Base-by-base conservation (phyloP, 1,284 basidiomycete genomes). In the Ustilago vetiveriae region DNA sequence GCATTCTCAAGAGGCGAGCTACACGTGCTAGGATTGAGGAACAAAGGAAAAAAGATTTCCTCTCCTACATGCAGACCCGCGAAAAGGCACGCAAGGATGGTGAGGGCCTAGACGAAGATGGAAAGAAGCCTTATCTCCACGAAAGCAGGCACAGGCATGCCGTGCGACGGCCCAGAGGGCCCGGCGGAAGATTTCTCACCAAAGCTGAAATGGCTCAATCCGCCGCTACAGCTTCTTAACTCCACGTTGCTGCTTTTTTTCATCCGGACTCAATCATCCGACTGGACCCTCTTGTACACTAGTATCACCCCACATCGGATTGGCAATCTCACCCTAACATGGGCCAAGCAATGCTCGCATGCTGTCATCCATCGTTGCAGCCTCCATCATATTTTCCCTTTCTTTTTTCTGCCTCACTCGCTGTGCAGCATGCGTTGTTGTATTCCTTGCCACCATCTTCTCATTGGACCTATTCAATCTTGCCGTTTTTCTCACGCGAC, bases 91-190 rank as follows among this genome's bases (percentile, higher is more conserved):
- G 48, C 47, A 62, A 64, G 48, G 52, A 60, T 9, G 65, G 70
- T 17, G 54, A 67, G 16, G 50, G 42, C 13, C 54, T 75, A 30
- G 72, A 76, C 32, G 73, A 77, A 36, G 76, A 76, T n/a, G 56
- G 65, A 29, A 75, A 67, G 43, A 79, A 97, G 92, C 94, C 94
- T 1, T 98, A 97, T 84, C 88, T 97, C 23, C 94, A 98, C 76
- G 94, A 98, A 82, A 95, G 92, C 22, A 88, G 95, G 40, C 95
- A 98, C 85, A 92, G 94, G 73, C 96, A 98, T 83, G 95, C 95
- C 14, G 96, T 98, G 89, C 89, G 94, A 38, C 88, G 95, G 30
- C 95, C 95, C 14, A 87, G 96, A 65, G 95, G 95, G 1, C 94
- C 95, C 33, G 95, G 96, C 24, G 95, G 95, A 19, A 89, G 95